Evolutionary conservation across 805 yeast genomes (phyloP).

Genomic region (Kodamaea restingae): DNA sequence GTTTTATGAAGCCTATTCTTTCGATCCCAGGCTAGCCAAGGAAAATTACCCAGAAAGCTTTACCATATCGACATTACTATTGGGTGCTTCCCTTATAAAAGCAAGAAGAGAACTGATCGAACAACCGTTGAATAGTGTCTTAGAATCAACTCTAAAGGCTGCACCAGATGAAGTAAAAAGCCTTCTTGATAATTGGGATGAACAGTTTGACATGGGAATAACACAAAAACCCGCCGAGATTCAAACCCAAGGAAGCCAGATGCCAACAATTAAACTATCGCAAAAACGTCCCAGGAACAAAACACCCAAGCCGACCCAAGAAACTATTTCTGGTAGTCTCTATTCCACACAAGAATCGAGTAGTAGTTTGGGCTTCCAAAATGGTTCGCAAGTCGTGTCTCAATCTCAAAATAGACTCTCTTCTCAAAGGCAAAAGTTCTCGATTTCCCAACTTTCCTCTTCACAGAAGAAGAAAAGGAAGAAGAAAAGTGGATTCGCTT

Average conservation of each 20-base stretch:
- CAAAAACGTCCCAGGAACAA: conserved; percentile 5
- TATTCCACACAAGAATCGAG: neutral
- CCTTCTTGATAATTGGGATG: conserved; percentile 8
- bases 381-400: conserved; percentile 1
- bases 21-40: neutral
- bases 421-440: conserved; percentile 5
- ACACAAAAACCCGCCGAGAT: neutral
- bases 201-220: neutral
- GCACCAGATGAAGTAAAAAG: conserved; percentile 6
- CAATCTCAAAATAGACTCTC: conserved; percentile 3
- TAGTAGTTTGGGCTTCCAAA: neutral
- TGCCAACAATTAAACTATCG: conserved; percentile 13
- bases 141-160: neutral
- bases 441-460: conserved; percentile 4
- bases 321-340: neutral
- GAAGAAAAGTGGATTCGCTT: conserved; percentile 49
- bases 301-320: neutral
- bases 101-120: conserved; percentile 9
- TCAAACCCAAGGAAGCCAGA: neutral
- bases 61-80: conserved; percentile 8
- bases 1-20: conserved; percentile 7
- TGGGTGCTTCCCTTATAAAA: conserved; percentile 13
- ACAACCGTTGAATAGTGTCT: conserved; percentile 1
- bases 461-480: conserved; percentile 34
- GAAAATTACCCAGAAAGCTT: conserved; percentile 5